Conservation (phyloP, 805 yeast species). For the Starmerella sp. region DNA sequence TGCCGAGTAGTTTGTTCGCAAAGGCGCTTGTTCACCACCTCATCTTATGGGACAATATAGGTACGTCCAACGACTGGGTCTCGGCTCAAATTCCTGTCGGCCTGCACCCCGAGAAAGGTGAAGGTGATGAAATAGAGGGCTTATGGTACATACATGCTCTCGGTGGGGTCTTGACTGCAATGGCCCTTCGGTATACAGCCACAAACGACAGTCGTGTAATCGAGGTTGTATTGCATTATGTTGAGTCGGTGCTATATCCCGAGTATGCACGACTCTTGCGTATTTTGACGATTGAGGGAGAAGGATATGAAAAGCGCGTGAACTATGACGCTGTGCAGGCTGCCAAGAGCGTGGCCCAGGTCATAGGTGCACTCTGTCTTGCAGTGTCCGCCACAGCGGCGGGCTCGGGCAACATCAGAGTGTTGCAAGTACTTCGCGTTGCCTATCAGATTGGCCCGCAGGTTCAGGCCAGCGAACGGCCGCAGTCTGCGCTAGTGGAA, state of each 20-base stretch:
- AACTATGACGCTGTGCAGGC: not conserved
- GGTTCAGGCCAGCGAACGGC: not conserved
- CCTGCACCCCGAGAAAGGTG: conserved; percentile 11
- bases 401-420: conserved; percentile 79
- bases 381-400: conserved; percentile 70
- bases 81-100: conserved; percentile 41
- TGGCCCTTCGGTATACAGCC: conserved; percentile 71
- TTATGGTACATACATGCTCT: conserved; percentile 3
- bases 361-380: conserved; percentile 38
- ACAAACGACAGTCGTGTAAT: conserved; percentile 35
- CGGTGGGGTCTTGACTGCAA: conserved; percentile 63
- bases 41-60: conserved; percentile 62
- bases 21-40: conserved; percentile 53
- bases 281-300: not conserved
- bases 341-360: not conserved
- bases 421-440: conserved; percentile 58
- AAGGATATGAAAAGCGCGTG: not conserved
- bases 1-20: conserved; percentile 68
- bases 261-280: conserved; percentile 19
- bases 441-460: conserved; percentile 32
- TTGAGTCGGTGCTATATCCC: conserved; percentile 42
- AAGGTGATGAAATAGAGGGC: conserved; percentile 45
- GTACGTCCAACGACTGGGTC: conserved; percentile 43
- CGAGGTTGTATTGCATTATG: conserved; percentile 45
- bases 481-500: not conserved